A percentile compares a stretch with the other conserved stretches of the same genome.
phyloP scores from a whole-genome alignment of 148 eudicot genomes.

The Chenopodium quinoa region DNA sequence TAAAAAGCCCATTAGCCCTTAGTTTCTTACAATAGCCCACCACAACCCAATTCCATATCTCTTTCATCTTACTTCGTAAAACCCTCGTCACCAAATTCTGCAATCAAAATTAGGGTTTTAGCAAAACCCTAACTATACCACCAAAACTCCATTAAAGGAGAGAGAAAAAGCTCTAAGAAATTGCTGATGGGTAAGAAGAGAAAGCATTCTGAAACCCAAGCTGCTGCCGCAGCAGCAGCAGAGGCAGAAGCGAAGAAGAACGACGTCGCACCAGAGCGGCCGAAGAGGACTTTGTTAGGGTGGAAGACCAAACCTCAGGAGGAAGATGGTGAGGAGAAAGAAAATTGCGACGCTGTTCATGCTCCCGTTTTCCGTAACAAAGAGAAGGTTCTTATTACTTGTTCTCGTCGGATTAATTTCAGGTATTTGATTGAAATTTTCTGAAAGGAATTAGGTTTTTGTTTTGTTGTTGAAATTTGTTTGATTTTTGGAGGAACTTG shows the following conservation, averaged over 20 bases:
- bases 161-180: not conserved
- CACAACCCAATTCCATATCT: not conserved
- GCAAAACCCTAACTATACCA: not conserved
- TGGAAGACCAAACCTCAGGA: constrained; percentile 48
- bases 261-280: constrained; percentile 54
- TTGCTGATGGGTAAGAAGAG: constrained; percentile 72
- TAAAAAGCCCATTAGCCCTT: not conserved
- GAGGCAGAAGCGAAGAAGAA: constrained; percentile 36
- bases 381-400: constrained; percentile 60
- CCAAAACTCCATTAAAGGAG: not conserved
- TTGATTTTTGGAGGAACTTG: not conserved
- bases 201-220: constrained; percentile 58
- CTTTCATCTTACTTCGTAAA: not conserved
- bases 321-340: not conserved
- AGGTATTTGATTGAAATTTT: constrained; percentile 20
- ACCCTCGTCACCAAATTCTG: not conserved
- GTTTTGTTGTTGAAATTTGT: not conserved
- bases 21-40: not conserved
- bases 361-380: constrained; percentile 43
- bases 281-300: constrained; percentile 66
- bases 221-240: constrained; percentile 17
- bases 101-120: not conserved
- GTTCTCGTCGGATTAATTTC: constrained; percentile 62
- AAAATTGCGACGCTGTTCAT: constrained; percentile 4
- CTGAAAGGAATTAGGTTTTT: not conserved